phyloP scores from a whole-genome alignment of 306 rosid genomes.

The Corylus americana region DNA sequence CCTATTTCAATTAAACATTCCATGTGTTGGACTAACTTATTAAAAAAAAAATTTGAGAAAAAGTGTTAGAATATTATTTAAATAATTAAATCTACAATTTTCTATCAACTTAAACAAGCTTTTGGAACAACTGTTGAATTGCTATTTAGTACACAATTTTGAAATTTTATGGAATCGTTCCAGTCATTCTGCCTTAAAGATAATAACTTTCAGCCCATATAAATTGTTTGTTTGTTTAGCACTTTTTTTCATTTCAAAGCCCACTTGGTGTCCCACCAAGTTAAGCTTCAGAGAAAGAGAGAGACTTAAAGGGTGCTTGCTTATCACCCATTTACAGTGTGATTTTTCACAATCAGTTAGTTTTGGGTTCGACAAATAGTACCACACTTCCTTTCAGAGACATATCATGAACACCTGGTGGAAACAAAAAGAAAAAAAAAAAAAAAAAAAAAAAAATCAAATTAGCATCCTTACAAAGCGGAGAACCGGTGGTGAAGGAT shows the following conservation, averaged over 20 bases:
- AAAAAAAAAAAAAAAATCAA: neutral
- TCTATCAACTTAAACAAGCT: too few species aligned
- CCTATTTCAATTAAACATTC: too few species aligned
- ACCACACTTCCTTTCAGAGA: too few species aligned
- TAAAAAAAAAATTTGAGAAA: too few species aligned
- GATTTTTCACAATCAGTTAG: neutral
- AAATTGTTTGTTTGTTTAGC: neutral
- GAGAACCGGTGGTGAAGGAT: conserved; percentile 64
- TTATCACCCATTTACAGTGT: neutral
- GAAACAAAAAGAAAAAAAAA: neutral
- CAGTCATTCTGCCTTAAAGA: neutral
- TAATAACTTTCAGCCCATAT: neutral
- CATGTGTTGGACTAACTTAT: neutral
- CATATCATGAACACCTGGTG: too few species aligned
- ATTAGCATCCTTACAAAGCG: conserved; percentile 50
- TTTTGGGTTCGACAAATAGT: too few species aligned
- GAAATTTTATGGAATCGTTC: neutral
- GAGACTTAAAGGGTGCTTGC: neutral
- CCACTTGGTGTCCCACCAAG: neutral
- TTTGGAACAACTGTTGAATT: too few species aligned
- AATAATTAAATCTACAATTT: too few species aligned
- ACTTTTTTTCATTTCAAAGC: neutral
- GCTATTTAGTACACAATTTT: neutral
- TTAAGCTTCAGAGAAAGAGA: neutral
- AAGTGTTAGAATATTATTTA: too few species aligned